Evolutionary conservation across 345 rosid genomes (phyloP).

Genomic region (Viola odorata): DNA sequence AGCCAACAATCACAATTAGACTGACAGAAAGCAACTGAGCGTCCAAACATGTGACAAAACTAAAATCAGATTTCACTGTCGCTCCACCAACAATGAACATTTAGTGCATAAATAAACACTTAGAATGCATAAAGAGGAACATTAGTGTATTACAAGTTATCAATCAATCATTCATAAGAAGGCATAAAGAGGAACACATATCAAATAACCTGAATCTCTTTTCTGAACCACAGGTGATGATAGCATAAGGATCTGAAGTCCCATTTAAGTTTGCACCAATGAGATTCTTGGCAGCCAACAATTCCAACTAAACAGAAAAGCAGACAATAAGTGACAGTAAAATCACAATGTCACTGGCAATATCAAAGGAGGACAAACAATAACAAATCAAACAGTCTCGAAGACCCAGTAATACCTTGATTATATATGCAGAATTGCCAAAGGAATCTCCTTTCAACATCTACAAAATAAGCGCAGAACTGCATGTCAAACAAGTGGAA

Average conservation of each 20-base stretch:
- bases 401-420: constrained; percentile 43
- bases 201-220: constrained; percentile 81
- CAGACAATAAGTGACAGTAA: background rate
- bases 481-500: constrained; percentile 73
- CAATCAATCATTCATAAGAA: background rate
- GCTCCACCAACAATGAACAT: too few species aligned
- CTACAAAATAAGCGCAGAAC: constrained; percentile 89
- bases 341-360: background rate
- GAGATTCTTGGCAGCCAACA: constrained; percentile 95
- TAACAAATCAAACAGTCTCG: background rate
- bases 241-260: constrained; percentile 95
- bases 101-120: background rate
- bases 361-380: background rate
- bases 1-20: too few species aligned
- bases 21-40: too few species aligned
- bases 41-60: too few species aligned
- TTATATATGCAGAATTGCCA: constrained; percentile 63
- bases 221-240: constrained; percentile 92
- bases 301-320: constrained; percentile 59
- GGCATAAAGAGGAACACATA: constrained; percentile 2
- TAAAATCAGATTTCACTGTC: too few species aligned
- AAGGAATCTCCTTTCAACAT: constrained; percentile 62
- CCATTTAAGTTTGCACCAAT: constrained; percentile 94
- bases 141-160: background rate
- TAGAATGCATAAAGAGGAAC: too few species aligned